These are phyloP conservation scores for Lentinula sp. DNA, from an alignment of 768 basidiomycete species.

Conservation along the genomic window DNA sequence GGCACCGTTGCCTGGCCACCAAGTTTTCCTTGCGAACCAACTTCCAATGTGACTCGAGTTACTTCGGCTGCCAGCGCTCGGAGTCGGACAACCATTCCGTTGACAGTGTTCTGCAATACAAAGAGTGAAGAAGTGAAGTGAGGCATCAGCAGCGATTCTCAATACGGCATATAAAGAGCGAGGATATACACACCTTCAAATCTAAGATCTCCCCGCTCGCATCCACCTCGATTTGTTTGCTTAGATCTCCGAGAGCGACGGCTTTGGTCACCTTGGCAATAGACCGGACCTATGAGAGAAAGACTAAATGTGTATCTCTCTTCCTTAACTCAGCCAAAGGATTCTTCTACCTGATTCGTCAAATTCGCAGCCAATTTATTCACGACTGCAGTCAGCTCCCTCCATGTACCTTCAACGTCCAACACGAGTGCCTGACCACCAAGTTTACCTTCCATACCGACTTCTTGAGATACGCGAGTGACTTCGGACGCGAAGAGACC, in stretches of 20 bases:
- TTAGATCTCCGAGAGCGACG: constrained; percentile 85
- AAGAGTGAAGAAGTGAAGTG: background rate
- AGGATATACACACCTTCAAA: constrained; percentile 34
- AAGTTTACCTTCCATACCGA: constrained; percentile 80
- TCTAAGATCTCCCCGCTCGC: constrained; percentile 79
- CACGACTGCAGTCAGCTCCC: constrained; percentile 73
- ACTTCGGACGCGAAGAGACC: constrained; percentile 90
- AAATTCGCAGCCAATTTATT: constrained; percentile 54
- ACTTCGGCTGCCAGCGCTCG: constrained; percentile 72
- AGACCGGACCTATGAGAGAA: constrained; percentile 9
- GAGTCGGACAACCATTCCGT: constrained; percentile 50
- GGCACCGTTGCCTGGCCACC: constrained; percentile 86
- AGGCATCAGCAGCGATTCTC: background rate
- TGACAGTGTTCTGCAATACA: constrained; percentile 37
- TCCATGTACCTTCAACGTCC: constrained; percentile 90
- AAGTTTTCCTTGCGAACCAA: constrained; percentile 84
- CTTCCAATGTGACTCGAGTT: constrained; percentile 78
- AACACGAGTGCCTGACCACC: constrained; percentile 83
- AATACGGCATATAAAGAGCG: constrained; percentile 6
- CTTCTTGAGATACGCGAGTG: constrained; percentile 79
- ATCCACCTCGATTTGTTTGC: constrained; percentile 79
- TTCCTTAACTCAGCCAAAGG: constrained; percentile 13
- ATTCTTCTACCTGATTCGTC: constrained; percentile 41
- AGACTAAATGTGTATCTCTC: background rate
- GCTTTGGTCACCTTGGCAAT: constrained; percentile 63